Base-by-base conservation (phyloP, 2,329 filamentous ascomycete genomes). In the Colletotrichum spaethianum region DNA sequence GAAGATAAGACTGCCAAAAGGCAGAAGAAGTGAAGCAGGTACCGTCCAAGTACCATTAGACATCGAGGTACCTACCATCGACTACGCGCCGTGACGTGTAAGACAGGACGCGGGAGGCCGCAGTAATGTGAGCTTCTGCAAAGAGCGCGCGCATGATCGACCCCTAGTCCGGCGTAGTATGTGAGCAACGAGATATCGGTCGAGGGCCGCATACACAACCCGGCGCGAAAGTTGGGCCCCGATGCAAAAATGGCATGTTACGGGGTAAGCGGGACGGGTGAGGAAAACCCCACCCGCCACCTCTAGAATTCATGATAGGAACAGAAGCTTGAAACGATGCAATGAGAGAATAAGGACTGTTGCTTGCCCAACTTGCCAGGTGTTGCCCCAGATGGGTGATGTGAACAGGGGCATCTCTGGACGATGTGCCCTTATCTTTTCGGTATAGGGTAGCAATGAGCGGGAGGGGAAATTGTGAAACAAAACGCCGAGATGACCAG, bases 1-100 rank as follows among this genome's bases (percentile, higher is more conserved):
- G 94, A 93, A 79, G 92, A 94, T 72, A 90, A 89, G 81, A 89
- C 86, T 75, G 77, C 82, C 4, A 91, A 91, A 79, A 83, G 88
- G 72, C 86, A 87, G 75, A 90, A 88, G 83, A 90, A 89, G 77
- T 87, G 79, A 78, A n/a, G 44, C 36, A 65, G 60, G 76, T 77
- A 75, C 63, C 67, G 55, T 50, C 44, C 12, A 76, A 68, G 76
- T 78, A 80, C 74, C 73, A n/a, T 74, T 63, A 28, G 53, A 72
- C 38, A 33, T 6, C 3, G 6, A 53, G 33, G 38, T 75, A 75
- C 74, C 31, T 74, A n/a, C 60, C 38, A 18, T 48, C 18, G 46
- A 11, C 46, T 72, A 75, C 70, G 70, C 75, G 73, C 73, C 70
- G 70, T 70, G 63, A 70, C 46, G 48, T 62, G 42, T 23, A 20